phyloP scores from a whole-genome alignment of 331 rosid genomes.

The Quercus lobata region DNA sequence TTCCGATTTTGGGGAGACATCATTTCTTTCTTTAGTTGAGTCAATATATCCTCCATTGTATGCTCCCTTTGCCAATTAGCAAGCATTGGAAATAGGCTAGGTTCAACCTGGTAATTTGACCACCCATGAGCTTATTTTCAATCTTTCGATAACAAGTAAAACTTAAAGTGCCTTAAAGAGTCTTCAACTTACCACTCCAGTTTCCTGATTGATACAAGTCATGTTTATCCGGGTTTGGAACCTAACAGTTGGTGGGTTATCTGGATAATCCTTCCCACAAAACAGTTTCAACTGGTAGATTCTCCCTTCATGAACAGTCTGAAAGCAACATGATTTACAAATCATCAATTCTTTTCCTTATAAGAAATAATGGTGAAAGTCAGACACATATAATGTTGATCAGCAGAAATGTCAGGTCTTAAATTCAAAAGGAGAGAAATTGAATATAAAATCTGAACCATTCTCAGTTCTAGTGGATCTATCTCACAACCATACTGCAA shows the following conservation, averaged over 20 bases:
- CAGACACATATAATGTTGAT: not conserved
- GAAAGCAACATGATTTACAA: conserved; percentile 24
- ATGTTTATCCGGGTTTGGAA: conserved; percentile 92
- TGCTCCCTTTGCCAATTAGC: conserved; percentile 87
- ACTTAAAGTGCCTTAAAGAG: not conserved
- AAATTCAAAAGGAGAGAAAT: not conserved
- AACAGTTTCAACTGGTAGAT: conserved; percentile 91
- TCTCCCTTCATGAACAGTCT: conserved; percentile 98
- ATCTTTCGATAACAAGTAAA: not conserved
- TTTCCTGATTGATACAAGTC: conserved; percentile 88
- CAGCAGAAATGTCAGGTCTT: not conserved
- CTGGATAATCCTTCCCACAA: conserved; percentile 93
- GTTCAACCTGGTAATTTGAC: conserved; percentile 70
- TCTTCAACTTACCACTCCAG: conserved; percentile 69
- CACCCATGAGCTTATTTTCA: conserved; percentile 26
- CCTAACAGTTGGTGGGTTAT: conserved; percentile 88
- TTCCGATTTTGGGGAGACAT: conserved; percentile 84
- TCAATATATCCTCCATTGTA: conserved; percentile 86
- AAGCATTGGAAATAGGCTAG: conserved; percentile 85
- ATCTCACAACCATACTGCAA: not conserved
- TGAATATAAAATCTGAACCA: not conserved
- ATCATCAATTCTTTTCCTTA: conserved; percentile 1
- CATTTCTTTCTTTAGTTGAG: conserved; percentile 96
- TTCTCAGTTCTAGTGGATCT: not conserved
- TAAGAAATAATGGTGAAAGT: not conserved